Evolutionary conservation across 805 yeast genomes (phyloP).

Genomic region (Crinitomyces ghanaensis): DNA sequence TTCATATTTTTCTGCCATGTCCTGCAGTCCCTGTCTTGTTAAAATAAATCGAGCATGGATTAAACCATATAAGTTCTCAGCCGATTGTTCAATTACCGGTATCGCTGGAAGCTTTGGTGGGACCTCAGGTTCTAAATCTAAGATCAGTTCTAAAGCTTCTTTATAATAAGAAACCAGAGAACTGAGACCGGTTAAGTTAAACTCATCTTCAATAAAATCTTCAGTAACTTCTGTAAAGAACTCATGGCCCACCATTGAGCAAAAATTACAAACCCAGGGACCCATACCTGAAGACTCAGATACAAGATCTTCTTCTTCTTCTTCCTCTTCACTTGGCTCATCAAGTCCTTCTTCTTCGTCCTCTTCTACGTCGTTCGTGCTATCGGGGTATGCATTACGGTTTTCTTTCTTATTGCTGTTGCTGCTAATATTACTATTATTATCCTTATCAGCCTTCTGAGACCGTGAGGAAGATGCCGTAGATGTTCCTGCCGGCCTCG

Average conservation of each 20-base stretch:
- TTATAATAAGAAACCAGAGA: slow-evolving; percentile 81
- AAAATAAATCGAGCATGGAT: slow-evolving; percentile 88
- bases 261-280: slow-evolving; percentile 75
- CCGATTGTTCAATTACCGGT: slow-evolving; percentile 75
- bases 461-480: background rate
- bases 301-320: slow-evolving; percentile 11
- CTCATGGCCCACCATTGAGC: slow-evolving; percentile 72
- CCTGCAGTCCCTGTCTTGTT: slow-evolving; percentile 78
- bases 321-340: slow-evolving; percentile 9
- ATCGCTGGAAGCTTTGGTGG: slow-evolving; percentile 53
- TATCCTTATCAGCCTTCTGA: slow-evolving; percentile 2
- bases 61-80: slow-evolving; percentile 84
- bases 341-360: slow-evolving; percentile 10
- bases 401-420: background rate
- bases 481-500: background rate
- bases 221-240: slow-evolving; percentile 86
- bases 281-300: slow-evolving; percentile 35
- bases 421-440: background rate
- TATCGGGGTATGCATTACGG: no score
- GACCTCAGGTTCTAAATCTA: slow-evolving; percentile 63
- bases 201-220: slow-evolving; percentile 92
- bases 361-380: slow-evolving; percentile 3
- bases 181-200: slow-evolving; percentile 82
- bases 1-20: slow-evolving; percentile 83
- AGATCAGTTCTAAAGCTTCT: slow-evolving; percentile 81